Evolutionary conservation across 257 asterid species (phyloP).

Genomic region (Solanum commersonii): DNA sequence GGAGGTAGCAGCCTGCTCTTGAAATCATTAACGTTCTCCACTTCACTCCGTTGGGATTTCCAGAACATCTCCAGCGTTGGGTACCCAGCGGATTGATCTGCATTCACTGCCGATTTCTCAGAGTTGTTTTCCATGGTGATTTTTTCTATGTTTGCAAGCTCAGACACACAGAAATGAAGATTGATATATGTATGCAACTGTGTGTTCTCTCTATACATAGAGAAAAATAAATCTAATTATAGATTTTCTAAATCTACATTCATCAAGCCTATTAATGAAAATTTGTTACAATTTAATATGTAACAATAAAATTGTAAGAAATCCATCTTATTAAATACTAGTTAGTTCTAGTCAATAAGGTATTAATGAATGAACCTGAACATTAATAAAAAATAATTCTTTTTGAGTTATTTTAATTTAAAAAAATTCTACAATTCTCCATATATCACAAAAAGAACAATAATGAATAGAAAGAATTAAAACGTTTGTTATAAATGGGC

Average conservation of each 20-base stretch:
- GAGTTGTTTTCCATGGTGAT: neutral
- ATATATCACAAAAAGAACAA: too few species aligned
- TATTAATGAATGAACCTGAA: neutral
- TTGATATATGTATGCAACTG: neutral
- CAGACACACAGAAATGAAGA: neutral
- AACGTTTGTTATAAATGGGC: too few species aligned
- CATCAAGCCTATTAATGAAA: neutral
- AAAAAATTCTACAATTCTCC: too few species aligned
- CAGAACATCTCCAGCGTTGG: conserved; percentile 39
- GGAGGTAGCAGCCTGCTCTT: conserved; percentile 70
- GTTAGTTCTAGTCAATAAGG: neutral
- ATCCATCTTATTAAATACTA: neutral
- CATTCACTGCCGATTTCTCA: neutral
- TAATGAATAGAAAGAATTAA: too few species aligned
- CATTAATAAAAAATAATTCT: neutral
- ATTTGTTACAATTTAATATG: neutral
- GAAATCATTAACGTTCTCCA: conserved; percentile 35
- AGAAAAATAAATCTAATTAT: neutral
- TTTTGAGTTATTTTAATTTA: neutral
- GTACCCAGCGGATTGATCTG: too few species aligned
- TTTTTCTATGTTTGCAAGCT: neutral
- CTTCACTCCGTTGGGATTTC: neutral
- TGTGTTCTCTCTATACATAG: too few species aligned
- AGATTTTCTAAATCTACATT: neutral
- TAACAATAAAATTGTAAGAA: too few species aligned